These are phyloP conservation scores for Penicillium paxilli DNA, from an alignment of 495 filamentous ascomycete species.

Conservation along the genomic window DNA sequence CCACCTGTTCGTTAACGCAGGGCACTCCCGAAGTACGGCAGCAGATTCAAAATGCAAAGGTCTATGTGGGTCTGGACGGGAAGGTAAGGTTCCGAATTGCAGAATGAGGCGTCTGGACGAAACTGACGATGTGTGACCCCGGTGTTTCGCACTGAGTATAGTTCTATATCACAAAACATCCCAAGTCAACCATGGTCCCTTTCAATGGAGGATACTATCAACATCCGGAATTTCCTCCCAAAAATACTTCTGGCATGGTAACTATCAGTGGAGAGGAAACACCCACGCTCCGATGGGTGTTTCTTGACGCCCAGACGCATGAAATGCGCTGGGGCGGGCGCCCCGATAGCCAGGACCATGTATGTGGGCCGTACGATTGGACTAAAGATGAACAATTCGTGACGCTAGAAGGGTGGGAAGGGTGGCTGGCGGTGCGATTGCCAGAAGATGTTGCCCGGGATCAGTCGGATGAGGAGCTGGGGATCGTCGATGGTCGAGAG, in stretches of 20 bases:
- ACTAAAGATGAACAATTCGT: slow-evolving; percentile 26
- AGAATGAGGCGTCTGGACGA: not conserved
- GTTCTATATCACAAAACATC: slow-evolving; percentile 31
- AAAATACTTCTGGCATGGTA: slow-evolving; percentile 25
- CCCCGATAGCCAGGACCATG: slow-evolving; percentile 21
- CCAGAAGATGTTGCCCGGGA: slow-evolving; percentile 15
- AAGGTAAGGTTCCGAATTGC: slow-evolving; percentile 20
- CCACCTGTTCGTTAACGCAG: slow-evolving; percentile 18
- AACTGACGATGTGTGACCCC: not conserved
- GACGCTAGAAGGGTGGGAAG: slow-evolving; percentile 25
- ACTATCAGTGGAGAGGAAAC: slow-evolving; percentile 26
- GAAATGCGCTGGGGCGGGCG: slow-evolving; percentile 30
- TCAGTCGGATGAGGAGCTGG: slow-evolving; percentile 10
- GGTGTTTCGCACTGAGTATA: not conserved
- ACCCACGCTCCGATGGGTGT: slow-evolving; percentile 30
- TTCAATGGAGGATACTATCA: slow-evolving; percentile 29
- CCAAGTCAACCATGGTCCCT: slow-evolving; percentile 17
- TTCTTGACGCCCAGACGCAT: slow-evolving; percentile 20
- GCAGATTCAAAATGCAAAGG: slow-evolving; percentile 28
- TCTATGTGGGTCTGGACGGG: slow-evolving; percentile 28
- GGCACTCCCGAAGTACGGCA: slow-evolving; percentile 18
- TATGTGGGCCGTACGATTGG: slow-evolving; percentile 32
- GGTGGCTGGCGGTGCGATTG: slow-evolving; percentile 27
- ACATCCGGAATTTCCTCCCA: slow-evolving; percentile 23
- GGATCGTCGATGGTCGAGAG: slow-evolving; percentile 17